These are phyloP conservation scores for Geotrichum phurueaensis DNA, from an alignment of 1,139 yeast genomes.

Conservation along the genomic window DNA sequence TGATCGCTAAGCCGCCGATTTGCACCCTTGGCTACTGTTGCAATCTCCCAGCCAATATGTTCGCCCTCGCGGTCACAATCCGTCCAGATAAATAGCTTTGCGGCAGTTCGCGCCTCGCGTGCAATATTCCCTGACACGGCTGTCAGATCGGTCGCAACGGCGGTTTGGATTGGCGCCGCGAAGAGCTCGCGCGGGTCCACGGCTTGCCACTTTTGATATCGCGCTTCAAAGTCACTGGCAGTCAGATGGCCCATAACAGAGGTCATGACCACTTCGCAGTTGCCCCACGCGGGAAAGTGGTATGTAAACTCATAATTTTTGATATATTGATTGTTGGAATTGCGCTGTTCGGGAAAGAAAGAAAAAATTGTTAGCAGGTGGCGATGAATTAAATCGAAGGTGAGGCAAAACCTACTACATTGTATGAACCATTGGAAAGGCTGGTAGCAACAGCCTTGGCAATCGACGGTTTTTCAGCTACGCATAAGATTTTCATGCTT, in stretches of 20 bases:
- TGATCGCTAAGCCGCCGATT: conserved; percentile 46
- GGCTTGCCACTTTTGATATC: conserved; percentile 52
- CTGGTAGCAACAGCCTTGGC: conserved; percentile 77
- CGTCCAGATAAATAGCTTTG: conserved; percentile 86
- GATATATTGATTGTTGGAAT: conserved; percentile 55
- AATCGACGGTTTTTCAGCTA: conserved; percentile 95
- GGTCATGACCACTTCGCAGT: conserved; percentile 82
- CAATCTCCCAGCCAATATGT: conserved; percentile 83
- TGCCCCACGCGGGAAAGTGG: conserved; percentile 55
- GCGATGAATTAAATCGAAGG: not conserved
- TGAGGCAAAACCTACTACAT: conserved; percentile 22
- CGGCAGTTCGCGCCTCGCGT: conserved; percentile 55
- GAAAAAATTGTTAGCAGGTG: not conserved
- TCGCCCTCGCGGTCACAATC: conserved; percentile 99
- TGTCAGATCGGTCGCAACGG: conserved; percentile 37
- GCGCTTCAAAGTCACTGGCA: conserved; percentile 58
- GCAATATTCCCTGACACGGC: conserved; percentile 65
- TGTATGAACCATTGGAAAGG: conserved; percentile 64
- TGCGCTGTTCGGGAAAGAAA: conserved; percentile 30
- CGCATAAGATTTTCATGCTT: conserved; percentile 72
- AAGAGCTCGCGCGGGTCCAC: conserved; percentile 62
- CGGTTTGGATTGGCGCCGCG: conserved; percentile 56
- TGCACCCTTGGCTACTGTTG: conserved; percentile 55
- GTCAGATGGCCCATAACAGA: conserved; percentile 84
- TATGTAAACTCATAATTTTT: conserved; percentile 76